Evolutionary conservation across 2,329 filamentous ascomycete species (phyloP).

Genomic region (Hortaea sp.): DNA sequence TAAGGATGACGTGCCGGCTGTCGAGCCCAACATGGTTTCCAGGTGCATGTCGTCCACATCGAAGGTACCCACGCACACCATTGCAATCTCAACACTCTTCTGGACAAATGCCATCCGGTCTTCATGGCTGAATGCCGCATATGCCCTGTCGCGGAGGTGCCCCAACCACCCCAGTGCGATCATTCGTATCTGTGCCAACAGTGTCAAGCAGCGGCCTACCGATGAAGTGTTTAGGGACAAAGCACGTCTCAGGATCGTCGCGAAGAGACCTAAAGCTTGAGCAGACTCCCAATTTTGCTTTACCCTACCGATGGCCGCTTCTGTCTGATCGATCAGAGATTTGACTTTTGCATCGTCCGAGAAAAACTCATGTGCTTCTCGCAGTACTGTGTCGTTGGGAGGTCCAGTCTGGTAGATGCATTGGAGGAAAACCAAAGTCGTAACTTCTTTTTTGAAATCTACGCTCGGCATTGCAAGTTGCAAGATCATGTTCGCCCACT

Average conservation of each 20-base stretch:
- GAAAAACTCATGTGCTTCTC: constrained; percentile 40
- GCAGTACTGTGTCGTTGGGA: constrained; percentile 23
- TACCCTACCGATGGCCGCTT: constrained; percentile 8
- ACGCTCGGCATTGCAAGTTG: constrained; percentile 46
- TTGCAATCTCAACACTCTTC: constrained; percentile 41
- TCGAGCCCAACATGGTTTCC: constrained; percentile 7
- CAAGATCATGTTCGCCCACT: constrained; percentile 40
- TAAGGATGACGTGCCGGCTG: constrained; percentile 10
- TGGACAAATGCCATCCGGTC: constrained; percentile 19
- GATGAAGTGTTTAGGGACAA: constrained; percentile 10
- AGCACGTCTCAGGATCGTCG: constrained; percentile 13
- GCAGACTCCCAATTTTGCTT: constrained; percentile 21
- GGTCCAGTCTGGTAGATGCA: constrained; percentile 50
- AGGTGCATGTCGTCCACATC: constrained; percentile 15
- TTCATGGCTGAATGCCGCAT: constrained; percentile 28
- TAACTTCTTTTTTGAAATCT: constrained; percentile 49
- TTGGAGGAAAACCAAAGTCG: constrained; percentile 40
- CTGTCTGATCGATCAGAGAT: constrained; percentile 6
- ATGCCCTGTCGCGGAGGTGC: constrained; percentile 37
- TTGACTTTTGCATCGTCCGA: constrained; percentile 25
- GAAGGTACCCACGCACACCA: constrained; percentile 48
- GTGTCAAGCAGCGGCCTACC: not conserved
- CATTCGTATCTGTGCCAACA: constrained; percentile 32
- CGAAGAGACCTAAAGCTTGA: constrained; percentile 13
- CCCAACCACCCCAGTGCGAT: constrained; percentile 43